These are phyloP conservation scores for Amyloporia xantha DNA, from an alignment of 768 basidiomycete genomes.

Conservation along the genomic window DNA sequence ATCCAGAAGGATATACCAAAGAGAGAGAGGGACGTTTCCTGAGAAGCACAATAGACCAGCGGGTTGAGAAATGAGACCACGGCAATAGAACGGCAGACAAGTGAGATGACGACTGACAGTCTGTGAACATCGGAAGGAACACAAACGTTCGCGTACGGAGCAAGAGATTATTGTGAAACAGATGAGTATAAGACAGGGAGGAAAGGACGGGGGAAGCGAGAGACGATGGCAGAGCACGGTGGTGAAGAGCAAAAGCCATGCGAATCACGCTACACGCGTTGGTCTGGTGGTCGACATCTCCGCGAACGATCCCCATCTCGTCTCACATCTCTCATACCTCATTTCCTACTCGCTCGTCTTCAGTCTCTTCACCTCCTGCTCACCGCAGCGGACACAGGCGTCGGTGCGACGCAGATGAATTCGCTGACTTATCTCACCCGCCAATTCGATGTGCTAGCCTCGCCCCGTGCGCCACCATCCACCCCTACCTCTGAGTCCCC, in stretches of 20 bases:
- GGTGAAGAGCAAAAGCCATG: conserved; percentile 1
- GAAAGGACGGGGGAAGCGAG: background rate
- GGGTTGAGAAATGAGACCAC: too few relatives aligned
- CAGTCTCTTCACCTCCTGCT: conserved; percentile 9
- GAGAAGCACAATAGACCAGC: background rate
- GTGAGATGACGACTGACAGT: background rate
- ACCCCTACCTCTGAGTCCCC: conserved; percentile 39
- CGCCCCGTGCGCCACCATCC: conserved; percentile 51
- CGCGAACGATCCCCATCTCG: conserved; percentile 1
- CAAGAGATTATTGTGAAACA: background rate
- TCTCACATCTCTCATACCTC: conserved; percentile 8
- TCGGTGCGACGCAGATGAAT: conserved; percentile 50
- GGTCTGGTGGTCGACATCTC: conserved; percentile 5
- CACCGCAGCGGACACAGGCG: conserved; percentile 14
- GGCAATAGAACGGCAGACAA: background rate
- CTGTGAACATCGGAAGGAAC: background rate
- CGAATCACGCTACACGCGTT: conserved; percentile 9
- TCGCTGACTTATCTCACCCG: conserved; percentile 76
- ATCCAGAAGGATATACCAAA: background rate
- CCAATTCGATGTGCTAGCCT: conserved; percentile 71
- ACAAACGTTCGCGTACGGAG: background rate
- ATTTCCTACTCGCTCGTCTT: conserved; percentile 6
- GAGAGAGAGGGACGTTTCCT: background rate
- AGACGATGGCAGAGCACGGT: background rate
- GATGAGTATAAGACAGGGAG: background rate